Percentiles rank a stretch among this genome's conserved stretches.
Conservation (phyloP, 495 filamentous ascomycete species). For the Podospora pseudocomata region DNA sequence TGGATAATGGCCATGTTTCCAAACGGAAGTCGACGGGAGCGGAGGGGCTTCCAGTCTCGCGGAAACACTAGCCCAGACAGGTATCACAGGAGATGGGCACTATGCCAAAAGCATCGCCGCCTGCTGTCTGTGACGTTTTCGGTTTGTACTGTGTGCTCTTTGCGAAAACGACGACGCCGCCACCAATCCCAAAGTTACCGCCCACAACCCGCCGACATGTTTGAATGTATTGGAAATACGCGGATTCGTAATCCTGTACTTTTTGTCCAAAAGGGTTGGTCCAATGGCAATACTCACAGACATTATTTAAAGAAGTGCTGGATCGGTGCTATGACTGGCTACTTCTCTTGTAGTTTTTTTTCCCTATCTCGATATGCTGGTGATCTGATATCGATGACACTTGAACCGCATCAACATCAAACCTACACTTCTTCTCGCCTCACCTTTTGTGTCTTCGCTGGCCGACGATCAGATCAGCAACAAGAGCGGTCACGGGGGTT, state of each 20-base stretch:
- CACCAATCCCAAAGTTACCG: slow-evolving; percentile 3
- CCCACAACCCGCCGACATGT: neutral
- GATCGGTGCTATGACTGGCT: neutral
- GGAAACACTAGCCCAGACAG: slow-evolving; percentile 1
- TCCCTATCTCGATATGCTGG: neutral
- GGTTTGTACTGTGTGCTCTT: neutral
- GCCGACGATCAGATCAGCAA: neutral
- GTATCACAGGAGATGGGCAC: neutral
- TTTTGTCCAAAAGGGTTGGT: neutral
- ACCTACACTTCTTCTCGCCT: neutral
- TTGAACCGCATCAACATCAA: neutral
- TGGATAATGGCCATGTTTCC: neutral
- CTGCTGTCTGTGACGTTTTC: neutral
- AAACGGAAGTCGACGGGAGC: neutral
- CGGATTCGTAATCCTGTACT: neutral
- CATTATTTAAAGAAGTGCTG: neutral
- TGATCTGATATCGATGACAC: neutral
- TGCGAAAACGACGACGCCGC: neutral
- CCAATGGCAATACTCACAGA: neutral
- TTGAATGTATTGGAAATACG: neutral
- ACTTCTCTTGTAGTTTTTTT: neutral
- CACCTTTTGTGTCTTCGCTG: neutral
- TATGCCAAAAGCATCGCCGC: neutral
- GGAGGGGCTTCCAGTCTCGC: neutral
- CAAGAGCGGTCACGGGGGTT: neutral